Conservation (phyloP, 345 rosid genomes). For the Rhodamnia argentea region DNA sequence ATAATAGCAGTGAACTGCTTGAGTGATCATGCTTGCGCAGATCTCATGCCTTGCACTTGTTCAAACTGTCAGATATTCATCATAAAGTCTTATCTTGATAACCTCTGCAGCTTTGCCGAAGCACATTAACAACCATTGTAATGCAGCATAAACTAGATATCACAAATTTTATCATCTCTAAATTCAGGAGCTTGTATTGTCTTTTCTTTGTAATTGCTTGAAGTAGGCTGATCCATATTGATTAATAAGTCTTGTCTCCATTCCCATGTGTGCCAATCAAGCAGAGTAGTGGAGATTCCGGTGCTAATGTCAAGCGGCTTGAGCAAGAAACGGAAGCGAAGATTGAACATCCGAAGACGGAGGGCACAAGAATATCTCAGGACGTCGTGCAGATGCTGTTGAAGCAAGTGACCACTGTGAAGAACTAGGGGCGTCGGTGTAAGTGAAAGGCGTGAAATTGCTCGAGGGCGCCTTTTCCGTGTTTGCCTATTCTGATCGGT, state of each 20-base stretch:
- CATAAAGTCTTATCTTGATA: background rate
- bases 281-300: constrained; percentile 86
- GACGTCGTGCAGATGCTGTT: constrained; percentile 68
- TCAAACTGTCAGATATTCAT: background rate
- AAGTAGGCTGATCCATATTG: background rate
- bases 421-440: constrained; percentile 19
- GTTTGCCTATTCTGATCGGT: background rate
- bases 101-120: background rate
- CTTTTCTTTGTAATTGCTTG: background rate
- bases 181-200: background rate
- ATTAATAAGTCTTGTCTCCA: background rate
- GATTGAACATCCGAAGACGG: constrained; percentile 49
- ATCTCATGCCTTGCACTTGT: background rate
- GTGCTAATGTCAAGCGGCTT: constrained; percentile 81
- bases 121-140: background rate
- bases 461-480: background rate
- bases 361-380: constrained; percentile 43
- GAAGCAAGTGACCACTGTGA: constrained; percentile 56
- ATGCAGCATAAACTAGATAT: background rate
- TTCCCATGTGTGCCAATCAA: background rate
- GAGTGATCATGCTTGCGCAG: background rate
- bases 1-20: background rate
- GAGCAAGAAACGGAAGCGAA: constrained; percentile 64
- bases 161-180: background rate
- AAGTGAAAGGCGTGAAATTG: background rate